Evolutionary conservation across 2,329 filamentous ascomycete genomes (phyloP).

Genomic region (Dichotomopilus funicola): DNA sequence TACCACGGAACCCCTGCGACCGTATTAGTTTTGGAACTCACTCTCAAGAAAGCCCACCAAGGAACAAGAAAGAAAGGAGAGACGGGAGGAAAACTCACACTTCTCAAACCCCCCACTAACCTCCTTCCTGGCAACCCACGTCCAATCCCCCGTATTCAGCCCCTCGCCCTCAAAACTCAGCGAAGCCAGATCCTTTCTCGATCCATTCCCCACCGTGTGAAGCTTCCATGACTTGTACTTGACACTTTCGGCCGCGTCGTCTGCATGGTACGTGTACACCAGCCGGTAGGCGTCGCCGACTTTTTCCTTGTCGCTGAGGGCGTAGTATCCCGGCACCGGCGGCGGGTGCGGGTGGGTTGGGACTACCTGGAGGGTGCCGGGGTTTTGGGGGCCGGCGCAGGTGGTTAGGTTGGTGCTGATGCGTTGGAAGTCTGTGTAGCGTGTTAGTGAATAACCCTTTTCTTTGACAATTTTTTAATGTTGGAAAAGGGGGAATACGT

Average conservation of each 20-base stretch:
- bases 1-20: constrained; percentile 17
- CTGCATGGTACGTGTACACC: constrained; percentile 13
- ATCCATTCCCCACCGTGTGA: neutral
- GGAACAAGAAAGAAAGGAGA: neutral
- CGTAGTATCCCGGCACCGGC: constrained; percentile 20
- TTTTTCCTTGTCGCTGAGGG: constrained; percentile 11
- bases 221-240: constrained; percentile 9
- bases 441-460: too few species aligned
- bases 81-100: constrained; percentile 9
- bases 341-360: constrained; percentile 21
- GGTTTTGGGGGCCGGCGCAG: neutral
- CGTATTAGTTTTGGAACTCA: neutral
- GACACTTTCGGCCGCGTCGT: constrained; percentile 9
- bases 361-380: constrained; percentile 8
- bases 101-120: constrained; percentile 2
- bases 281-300: constrained; percentile 16
- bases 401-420: constrained; percentile 12
- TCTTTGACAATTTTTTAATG: neutral
- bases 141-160: neutral
- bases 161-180: neutral
- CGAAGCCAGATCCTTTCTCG: neutral
- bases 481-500: neutral
- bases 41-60: neutral
- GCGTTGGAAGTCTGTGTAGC: constrained; percentile 16
- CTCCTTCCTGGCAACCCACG: constrained; percentile 19